Conservation (phyloP, 306 rosid species). For the Corylus heterophylla region DNA sequence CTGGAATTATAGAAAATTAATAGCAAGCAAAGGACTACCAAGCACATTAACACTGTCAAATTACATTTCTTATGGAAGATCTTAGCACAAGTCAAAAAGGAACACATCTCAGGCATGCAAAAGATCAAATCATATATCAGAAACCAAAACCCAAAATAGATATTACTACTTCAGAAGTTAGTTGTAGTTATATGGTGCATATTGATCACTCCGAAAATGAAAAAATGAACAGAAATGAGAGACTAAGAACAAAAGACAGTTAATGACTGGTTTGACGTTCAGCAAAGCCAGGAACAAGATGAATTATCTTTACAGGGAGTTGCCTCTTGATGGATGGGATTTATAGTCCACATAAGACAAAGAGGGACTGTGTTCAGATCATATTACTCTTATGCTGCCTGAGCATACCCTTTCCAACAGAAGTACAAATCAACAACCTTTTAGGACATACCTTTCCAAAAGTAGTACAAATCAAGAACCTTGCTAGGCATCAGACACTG, state of each 20-base stretch:
- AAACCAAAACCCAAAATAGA: background rate
- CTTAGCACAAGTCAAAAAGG: conserved; percentile 16
- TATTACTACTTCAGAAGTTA: background rate
- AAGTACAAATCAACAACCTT: too few species aligned
- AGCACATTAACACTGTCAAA: background rate
- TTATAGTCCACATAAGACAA: too few species aligned
- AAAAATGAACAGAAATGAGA: background rate
- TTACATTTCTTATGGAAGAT: conserved; percentile 16
- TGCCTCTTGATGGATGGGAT: background rate
- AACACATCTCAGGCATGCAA: conserved; percentile 19
- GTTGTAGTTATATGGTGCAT: background rate
- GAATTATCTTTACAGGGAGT: background rate
- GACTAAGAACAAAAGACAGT: background rate
- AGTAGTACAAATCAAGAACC: too few species aligned
- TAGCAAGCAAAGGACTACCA: conserved; percentile 1
- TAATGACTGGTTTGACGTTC: background rate
- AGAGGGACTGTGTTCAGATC: too few species aligned
- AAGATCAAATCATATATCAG: background rate
- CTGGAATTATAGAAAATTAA: background rate
- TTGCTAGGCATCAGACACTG: too few species aligned
- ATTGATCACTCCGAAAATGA: background rate
- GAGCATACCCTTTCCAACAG: too few species aligned
- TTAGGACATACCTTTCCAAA: too few species aligned
- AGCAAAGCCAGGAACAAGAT: background rate
- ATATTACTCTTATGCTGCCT: too few species aligned